Base-by-base conservation (phyloP, 1,139 yeast genomes). In the Hemisphaericaspora lyxosophila region DNA sequence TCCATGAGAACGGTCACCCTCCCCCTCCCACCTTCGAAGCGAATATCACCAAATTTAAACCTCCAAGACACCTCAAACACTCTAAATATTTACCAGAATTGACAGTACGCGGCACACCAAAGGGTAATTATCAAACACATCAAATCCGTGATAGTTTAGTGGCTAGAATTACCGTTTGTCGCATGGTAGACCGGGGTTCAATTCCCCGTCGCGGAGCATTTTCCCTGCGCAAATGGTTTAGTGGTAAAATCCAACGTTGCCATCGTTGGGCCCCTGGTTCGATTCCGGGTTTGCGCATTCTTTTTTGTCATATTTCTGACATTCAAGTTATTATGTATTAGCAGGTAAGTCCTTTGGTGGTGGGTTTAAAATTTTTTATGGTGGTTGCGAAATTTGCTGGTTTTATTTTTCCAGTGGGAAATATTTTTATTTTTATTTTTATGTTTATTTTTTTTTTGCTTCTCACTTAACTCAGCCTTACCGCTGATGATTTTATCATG, bases 131-230 rank as follows among this genome's bases (percentile, higher is more conserved):
- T n/a, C 31, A 17, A 17, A 22, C 12, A 28, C 9, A 4, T 8
- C 5, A n/a, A n/a, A 8, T 64, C 72, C 71, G 70, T 54, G 71
- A 66, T 66, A 66, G 72, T 66, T 65, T 66, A 66, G 71, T 65
- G 72, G 71, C 70, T 66, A 65, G 71, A 65, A 65, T 65, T 62
- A 60, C 70, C 70, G 70, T 65, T 65, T 66, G 71, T 65, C 75
- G 73, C 80, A 75, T 70, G 80, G 80, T 70, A 70, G 80, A 75
- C 80, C 80, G 78, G 80, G 80, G 80, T 75, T 75, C 80, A 71
- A 75, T 75, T 75, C 80, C 80, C 80, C 78, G 80, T 75, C 78
- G 74, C 78, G 79, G 80, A 75, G 80, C 50, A 31, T 39, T 50
- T 56, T 47, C 28, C 33, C 36, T 24, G 54, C 55, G 55, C 55